phyloP scores from a whole-genome alignment of 371 early-diverging fungal species.

The Pancytospora philotis region DNA sequence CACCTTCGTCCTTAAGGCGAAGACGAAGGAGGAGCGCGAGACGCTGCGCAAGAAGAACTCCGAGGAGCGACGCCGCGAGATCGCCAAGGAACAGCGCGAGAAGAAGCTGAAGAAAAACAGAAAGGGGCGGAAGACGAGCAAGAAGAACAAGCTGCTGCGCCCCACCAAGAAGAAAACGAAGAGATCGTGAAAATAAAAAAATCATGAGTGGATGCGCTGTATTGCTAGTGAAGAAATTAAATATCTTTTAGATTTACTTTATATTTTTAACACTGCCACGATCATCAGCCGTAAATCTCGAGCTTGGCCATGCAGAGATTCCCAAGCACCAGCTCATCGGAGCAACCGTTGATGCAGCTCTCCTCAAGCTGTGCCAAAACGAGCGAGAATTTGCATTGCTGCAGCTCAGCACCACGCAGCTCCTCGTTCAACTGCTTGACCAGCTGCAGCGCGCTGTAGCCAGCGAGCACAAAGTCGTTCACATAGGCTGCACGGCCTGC shows the following conservation, averaged over 20 bases:
- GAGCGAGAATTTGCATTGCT: constrained; percentile 20
- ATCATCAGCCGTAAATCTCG: constrained; percentile 12
- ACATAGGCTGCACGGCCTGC: constrained; percentile 24
- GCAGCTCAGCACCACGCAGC: constrained; percentile 13
- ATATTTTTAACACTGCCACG: not conserved
- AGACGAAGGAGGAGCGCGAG: constrained; percentile 50
- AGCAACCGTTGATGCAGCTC: constrained; percentile 39
- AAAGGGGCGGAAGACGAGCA: constrained; percentile 26
- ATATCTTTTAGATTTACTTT: not conserved
- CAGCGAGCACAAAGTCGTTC: constrained; percentile 33
- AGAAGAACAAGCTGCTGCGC: constrained; percentile 14
- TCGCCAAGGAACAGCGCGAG: constrained; percentile 7
- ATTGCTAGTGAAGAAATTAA: not conserved
- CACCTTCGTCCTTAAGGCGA: constrained; percentile 35
- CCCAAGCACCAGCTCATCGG: constrained; percentile 42
- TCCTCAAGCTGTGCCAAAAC: constrained; percentile 28
- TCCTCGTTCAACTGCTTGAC: constrained; percentile 39
- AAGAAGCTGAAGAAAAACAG: constrained; percentile 25
- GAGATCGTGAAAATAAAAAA: not conserved
- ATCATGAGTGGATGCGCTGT: not conserved
- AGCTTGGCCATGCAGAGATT: constrained; percentile 35
- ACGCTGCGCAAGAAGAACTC: constrained; percentile 29
- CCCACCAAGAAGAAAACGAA: constrained; percentile 5
- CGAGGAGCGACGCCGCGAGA: constrained; percentile 10
- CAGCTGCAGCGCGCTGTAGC: constrained; percentile 50